Evolutionary conservation across 371 early-diverging fungal genomes (phyloP).

Genomic region (Mucor indicus): DNA sequence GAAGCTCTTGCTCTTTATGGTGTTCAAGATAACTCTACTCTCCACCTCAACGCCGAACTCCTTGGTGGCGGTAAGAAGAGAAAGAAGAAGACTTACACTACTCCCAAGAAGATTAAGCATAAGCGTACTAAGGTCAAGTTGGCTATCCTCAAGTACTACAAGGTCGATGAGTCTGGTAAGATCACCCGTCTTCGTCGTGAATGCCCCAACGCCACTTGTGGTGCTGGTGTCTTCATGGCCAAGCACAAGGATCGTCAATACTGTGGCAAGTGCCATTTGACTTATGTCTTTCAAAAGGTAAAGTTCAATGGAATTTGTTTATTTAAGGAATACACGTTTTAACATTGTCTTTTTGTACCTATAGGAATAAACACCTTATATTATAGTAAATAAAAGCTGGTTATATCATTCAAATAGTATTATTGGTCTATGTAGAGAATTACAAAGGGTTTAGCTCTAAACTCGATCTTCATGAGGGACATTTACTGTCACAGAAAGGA

Average conservation of each 20-base stretch:
- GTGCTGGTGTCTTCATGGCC: slow-evolving; percentile 99
- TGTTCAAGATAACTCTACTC: slow-evolving; percentile 89
- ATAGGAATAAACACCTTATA: too few relatives aligned
- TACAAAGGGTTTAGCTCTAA: too few relatives aligned
- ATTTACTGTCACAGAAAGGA: too few relatives aligned
- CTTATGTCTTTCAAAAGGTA: slow-evolving; percentile 58
- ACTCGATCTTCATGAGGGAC: too few relatives aligned
- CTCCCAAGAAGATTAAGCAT: slow-evolving; percentile 99
- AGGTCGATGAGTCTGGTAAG: slow-evolving; percentile 96
- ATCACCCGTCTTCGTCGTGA: slow-evolving; percentile 97
- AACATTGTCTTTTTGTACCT: too few relatives aligned
- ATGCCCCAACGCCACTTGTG: slow-evolving; percentile 93
- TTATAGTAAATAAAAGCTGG: too few relatives aligned
- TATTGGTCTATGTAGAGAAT: too few relatives aligned
- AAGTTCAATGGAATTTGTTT: too few relatives aligned
- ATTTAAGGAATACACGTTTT: too few relatives aligned
- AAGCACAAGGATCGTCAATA: slow-evolving; percentile 94
- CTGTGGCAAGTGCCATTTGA: slow-evolving; percentile 71
- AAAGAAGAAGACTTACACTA: slow-evolving; percentile 99
- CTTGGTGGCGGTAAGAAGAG: slow-evolving; percentile 97
- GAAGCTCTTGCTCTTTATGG: slow-evolving; percentile 70
- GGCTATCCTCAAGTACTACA: slow-evolving; percentile 97
- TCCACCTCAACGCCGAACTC: slow-evolving; percentile 76
- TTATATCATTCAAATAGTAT: too few relatives aligned
- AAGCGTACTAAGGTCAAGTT: slow-evolving; percentile 98